Evolutionary conservation across 1,284 basidiomycete genomes (phyloP), one percentile per base, ranked within the genome.

Genomic region (Pyrrhoderma noxium): DNA sequence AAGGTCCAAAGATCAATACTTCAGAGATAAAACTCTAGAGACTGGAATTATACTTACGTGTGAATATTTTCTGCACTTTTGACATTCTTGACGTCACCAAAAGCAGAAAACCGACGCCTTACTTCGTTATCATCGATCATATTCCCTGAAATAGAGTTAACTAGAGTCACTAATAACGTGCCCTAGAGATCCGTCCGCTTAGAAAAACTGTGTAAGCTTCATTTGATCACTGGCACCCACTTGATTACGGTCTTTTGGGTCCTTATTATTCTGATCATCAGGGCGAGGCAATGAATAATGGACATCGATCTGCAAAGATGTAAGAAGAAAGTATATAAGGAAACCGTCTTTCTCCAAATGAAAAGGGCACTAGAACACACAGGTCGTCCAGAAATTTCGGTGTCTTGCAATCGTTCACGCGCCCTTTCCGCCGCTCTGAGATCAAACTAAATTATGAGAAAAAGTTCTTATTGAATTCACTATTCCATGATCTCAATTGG

Each of bases 251-350:
- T 94, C 91, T 41, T 83, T 77, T 51, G 92, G 89, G 49, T 79
- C 82, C 25, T 83, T 80, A 60, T 80, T 67, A 27, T 69, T 77
- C 49, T 72, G 65, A 55, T 86, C 83, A 51, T 98, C 93, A 59
- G 89, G 91, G 55, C 90, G 85, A 3, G 95, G 95, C 36, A 99
- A 71, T 23, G 91, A 94, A 70, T 93, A 99, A 67, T 99, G 95
- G 0, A 99, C 94, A 71, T 99, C 95, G 65, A 98, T 95, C 88
- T 95, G 25, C 11, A 11, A 11, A 31, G 11, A 11, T 31, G n/a
- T n/a, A n/a, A n/a, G 31, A 52, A 19, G 37, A 36, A 27, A 2
- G 21, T 31, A 11, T 31, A 19, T 36, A 8, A 18, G 19, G 4
- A 18, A 4, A 42, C 22, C 41, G 8, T 14, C n/a, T n/a, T n/a